Evolutionary conservation across 768 basidiomycete species (phyloP).

Genomic region (Calocybe indica): DNA sequence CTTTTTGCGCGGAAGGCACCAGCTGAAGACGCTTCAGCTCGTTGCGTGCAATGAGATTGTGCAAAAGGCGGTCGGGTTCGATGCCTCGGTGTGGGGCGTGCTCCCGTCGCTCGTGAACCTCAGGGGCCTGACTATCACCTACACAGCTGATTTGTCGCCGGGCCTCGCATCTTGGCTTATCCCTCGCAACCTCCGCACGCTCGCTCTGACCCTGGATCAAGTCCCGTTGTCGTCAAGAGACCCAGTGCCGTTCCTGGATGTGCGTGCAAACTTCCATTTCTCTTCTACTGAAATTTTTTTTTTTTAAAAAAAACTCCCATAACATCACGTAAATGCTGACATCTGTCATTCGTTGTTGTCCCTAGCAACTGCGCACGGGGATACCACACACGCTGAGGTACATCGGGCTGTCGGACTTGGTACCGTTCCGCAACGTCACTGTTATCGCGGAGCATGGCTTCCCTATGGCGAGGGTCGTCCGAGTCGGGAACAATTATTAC

Average conservation of each 20-base stretch:
- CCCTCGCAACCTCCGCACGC: constrained; percentile 43
- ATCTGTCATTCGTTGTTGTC: constrained; percentile 6
- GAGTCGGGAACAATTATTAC: constrained; percentile 49
- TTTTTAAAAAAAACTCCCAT: too few relatives aligned
- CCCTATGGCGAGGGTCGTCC: constrained; percentile 52
- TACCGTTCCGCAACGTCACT: constrained; percentile 30
- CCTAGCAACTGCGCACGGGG: constrained; percentile 56
- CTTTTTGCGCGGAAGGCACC: constrained; percentile 51
- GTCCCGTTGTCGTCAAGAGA: constrained; percentile 30
- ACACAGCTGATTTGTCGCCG: constrained; percentile 58
- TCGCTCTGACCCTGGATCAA: constrained; percentile 41
- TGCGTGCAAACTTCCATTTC: constrained; percentile 12
- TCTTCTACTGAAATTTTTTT: background rate
- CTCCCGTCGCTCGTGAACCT: constrained; percentile 51
- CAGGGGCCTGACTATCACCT: constrained; percentile 50
- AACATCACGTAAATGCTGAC: background rate
- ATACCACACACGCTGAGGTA: constrained; percentile 49
- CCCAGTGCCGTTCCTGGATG: constrained; percentile 34
- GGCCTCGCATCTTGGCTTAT: constrained; percentile 66
- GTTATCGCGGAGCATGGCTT: constrained; percentile 54
- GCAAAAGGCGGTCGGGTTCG: constrained; percentile 54
- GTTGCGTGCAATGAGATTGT: constrained; percentile 36
- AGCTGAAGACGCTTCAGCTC: constrained; percentile 49
- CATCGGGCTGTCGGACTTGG: constrained; percentile 47
- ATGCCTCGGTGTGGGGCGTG: constrained; percentile 68